A percentile compares a stretch with the other conserved stretches of the same genome.
phyloP scores from a whole-genome alignment of 805 yeast species.

The Metschnikowia aberdeeniae region DNA sequence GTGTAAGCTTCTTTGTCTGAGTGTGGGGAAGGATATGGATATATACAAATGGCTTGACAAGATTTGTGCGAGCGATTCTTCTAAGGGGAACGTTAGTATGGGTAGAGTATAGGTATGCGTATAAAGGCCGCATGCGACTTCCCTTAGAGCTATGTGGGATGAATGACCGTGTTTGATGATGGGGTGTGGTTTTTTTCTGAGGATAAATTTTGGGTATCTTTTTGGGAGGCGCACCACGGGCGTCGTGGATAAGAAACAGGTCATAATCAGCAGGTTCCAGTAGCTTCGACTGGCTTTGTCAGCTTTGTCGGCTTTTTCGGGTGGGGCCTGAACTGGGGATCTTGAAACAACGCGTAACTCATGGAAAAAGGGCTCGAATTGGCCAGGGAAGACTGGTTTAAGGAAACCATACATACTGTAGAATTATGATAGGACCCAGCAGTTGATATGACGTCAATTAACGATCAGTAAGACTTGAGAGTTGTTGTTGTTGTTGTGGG shows the following conservation, averaged over 20 bases:
- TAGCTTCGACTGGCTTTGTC: no score
- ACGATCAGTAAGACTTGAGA: conserved; percentile 1
- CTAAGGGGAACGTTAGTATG: conserved; percentile 2
- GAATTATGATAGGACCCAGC: conserved; percentile 5
- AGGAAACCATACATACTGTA: conserved; percentile 9
- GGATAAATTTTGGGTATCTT: conserved; percentile 2
- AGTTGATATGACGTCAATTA: conserved; percentile 4
- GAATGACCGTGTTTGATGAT: not conserved
- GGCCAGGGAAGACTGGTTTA: no score
- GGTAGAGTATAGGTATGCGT: not conserved
- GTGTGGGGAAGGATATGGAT: conserved; percentile 1
- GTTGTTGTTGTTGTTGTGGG: conserved; percentile 12
- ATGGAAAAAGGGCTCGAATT: no score
- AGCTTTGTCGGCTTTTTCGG: no score
- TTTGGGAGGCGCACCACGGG: conserved; percentile 1
- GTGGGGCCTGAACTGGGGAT: no score
- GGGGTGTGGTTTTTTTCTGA: not conserved
- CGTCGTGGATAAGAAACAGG: no score
- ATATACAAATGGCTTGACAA: conserved; percentile 5
- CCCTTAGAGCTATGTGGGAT: not conserved
- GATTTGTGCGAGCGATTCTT: conserved; percentile 5
- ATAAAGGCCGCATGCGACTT: not conserved
- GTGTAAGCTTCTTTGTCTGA: not conserved
- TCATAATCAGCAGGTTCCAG: no score
- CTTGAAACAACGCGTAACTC: no score